A percentile compares a stretch with the other conserved stretches of the same genome.
These are phyloP conservation scores for Monascus ruber DNA, from an alignment of 2,329 filamentous ascomycete species.

Conservation along the genomic window DNA sequence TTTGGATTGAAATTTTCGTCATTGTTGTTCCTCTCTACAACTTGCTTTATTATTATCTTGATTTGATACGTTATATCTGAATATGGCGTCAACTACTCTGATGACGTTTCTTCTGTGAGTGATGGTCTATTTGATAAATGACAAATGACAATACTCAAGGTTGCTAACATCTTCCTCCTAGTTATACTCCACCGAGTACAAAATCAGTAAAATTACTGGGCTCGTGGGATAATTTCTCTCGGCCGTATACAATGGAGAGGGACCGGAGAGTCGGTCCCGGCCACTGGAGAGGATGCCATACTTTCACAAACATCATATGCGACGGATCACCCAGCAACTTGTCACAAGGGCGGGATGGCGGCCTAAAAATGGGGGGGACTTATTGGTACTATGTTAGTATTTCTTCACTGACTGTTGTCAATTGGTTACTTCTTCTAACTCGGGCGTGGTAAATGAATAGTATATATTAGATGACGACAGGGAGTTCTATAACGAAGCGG, in stretches of 20 bases:
- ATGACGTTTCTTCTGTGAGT: slow-evolving; percentile 28
- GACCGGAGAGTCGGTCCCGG: slow-evolving; percentile 62
- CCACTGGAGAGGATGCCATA: slow-evolving; percentile 80
- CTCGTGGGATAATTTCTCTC: slow-evolving; percentile 90
- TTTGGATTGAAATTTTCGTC: too few species aligned
- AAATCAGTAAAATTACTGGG: slow-evolving; percentile 67
- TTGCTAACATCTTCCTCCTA: slow-evolving; percentile 11
- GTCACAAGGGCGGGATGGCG: slow-evolving; percentile 55
- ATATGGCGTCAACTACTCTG: slow-evolving; percentile 23
- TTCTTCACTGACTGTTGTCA: not conserved
- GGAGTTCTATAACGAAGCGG: slow-evolving; percentile 62
- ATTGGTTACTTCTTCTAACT: not conserved
- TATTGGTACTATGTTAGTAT: slow-evolving; percentile 88
- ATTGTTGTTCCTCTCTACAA: too few species aligned
- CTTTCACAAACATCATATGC: slow-evolving; percentile 73
- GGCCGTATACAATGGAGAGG: slow-evolving; percentile 66
- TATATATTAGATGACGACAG: slow-evolving; percentile 71
- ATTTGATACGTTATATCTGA: too few species aligned
- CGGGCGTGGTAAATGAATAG: slow-evolving; percentile 33
- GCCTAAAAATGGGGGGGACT: slow-evolving; percentile 79
- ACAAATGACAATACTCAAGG: not conserved
- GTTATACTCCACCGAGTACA: slow-evolving; percentile 27
- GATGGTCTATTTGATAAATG: not conserved
- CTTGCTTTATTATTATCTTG: too few species aligned
- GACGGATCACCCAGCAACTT: slow-evolving; percentile 53